A percentile compares a stretch with the other conserved stretches of the same genome.
These are phyloP conservation scores for Lachancea lanzarotensis DNA, from an alignment of 805 yeast genomes.

Conservation along the genomic window DNA sequence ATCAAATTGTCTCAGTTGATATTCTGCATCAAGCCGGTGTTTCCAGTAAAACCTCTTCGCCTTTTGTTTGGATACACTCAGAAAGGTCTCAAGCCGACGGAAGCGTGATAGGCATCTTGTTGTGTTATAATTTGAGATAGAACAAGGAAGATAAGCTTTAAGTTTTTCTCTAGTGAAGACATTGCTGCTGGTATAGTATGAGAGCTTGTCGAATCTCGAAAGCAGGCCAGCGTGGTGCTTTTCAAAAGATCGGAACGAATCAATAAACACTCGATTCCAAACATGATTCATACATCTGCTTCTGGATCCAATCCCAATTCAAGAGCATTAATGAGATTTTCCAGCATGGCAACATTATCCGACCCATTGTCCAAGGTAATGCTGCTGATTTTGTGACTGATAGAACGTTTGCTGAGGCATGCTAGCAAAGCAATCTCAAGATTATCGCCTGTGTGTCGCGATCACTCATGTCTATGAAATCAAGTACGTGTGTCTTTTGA, in stretches of 20 bases:
- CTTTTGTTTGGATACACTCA: conserved; percentile 3
- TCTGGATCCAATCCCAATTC: neutral
- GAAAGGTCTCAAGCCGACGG: conserved; percentile 8
- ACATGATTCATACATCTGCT: conserved; percentile 9
- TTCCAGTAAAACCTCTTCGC: neutral
- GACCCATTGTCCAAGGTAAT: neutral
- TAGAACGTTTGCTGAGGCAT: conserved; percentile 5
- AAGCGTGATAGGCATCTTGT: conserved; percentile 10
- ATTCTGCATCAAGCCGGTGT: conserved; percentile 1
- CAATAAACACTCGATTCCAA: neutral
- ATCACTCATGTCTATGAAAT: conserved; percentile 11
- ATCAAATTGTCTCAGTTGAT: conserved; percentile 15
- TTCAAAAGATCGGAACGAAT: conserved; percentile 7
- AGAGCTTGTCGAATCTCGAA: conserved; percentile 11
- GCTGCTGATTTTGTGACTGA: conserved; percentile 7
- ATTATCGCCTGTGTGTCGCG: conserved; percentile 8
- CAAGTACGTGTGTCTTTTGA: conserved; percentile 10
- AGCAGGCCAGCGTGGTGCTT: conserved; percentile 5
- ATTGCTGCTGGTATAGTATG: conserved; percentile 7
- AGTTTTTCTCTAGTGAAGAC: conserved; percentile 8
- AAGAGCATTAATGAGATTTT: conserved; percentile 6
- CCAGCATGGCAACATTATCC: neutral
- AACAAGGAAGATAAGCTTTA: conserved; percentile 3
- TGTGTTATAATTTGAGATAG: conserved; percentile 7
- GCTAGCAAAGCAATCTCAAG: conserved; percentile 2